A percentile compares a stretch with the other conserved stretches of the same genome.
Evolutionary conservation across 768 basidiomycete species (phyloP).

Genomic region (Lentinula aciculospora): DNA sequence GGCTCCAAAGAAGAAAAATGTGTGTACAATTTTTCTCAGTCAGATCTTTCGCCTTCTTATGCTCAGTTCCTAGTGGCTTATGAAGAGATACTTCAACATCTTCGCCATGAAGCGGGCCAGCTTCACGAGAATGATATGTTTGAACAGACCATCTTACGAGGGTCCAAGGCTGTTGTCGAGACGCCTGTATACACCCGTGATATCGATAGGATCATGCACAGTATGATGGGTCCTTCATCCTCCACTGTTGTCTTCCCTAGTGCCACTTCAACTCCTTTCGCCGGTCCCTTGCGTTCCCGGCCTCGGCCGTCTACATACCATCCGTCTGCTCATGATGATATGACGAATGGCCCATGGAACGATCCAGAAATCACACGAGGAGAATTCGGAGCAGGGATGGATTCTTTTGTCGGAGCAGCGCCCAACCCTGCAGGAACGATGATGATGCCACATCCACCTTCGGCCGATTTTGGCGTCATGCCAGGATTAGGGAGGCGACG

Average conservation of each 20-base stretch:
- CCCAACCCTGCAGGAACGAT: background rate
- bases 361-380: background rate
- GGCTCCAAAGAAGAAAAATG: slow-evolving; percentile 29
- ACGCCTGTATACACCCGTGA: slow-evolving; percentile 37
- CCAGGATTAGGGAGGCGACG: background rate
- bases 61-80: slow-evolving; percentile 16
- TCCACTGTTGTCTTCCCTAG: background rate
- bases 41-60: background rate
- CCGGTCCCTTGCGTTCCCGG: background rate
- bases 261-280: slow-evolving; percentile 6
- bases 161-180: slow-evolving; percentile 39
- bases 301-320: background rate
- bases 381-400: slow-evolving; percentile 2
- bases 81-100: slow-evolving; percentile 28
- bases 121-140: slow-evolving; percentile 45
- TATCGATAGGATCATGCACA: slow-evolving; percentile 44
- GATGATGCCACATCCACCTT: background rate
- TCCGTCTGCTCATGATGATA: background rate
- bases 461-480: background rate
- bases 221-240: slow-evolving; percentile 40
- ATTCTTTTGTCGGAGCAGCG: background rate
- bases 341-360: slow-evolving; percentile 7
- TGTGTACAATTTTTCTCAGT: slow-evolving; percentile 15
- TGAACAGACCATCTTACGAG: slow-evolving; percentile 40
- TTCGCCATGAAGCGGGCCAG: slow-evolving; percentile 31